These are phyloP conservation scores for Botryotinia narcissicola DNA, from an alignment of 2,329 filamentous ascomycete genomes.

Conservation along the genomic window DNA sequence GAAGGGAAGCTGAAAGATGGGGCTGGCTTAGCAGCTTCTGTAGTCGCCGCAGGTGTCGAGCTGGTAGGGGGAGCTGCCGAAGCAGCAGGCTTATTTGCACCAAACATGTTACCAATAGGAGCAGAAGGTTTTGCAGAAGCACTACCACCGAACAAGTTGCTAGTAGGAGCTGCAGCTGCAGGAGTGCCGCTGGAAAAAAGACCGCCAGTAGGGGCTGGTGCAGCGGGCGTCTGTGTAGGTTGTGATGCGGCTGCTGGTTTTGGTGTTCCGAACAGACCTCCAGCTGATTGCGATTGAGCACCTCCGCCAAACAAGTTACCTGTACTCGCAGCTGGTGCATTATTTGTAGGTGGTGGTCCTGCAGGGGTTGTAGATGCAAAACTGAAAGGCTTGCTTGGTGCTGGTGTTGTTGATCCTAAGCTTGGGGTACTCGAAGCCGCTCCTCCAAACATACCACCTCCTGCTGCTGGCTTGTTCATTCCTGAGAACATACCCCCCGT, in stretches of 20 bases:
- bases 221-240: conserved; percentile 14
- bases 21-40: conserved; percentile 25
- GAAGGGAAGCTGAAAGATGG: conserved; percentile 27
- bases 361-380: conserved; percentile 35
- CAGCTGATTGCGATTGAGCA: conserved; percentile 11
- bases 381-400: conserved; percentile 28
- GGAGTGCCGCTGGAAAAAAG: conserved; percentile 14
- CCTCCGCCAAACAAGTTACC: conserved; percentile 27
- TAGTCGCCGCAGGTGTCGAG: conserved; percentile 22
- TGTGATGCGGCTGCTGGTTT: conserved; percentile 15
- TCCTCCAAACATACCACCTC: conserved; percentile 18
- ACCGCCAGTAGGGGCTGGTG: conserved; percentile 6
- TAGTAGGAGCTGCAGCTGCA: conserved; percentile 14
- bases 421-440: conserved; percentile 33
- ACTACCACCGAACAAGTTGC: conserved; percentile 18
- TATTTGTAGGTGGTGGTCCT: conserved; percentile 36
- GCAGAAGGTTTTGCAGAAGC: conserved; percentile 14
- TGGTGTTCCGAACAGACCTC: conserved; percentile 17
- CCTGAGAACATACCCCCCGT: conserved; percentile 11
- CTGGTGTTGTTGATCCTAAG: conserved; percentile 21
- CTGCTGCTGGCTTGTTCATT: conserved; percentile 20
- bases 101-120: conserved; percentile 5
- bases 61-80: conserved; percentile 18
- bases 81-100: conserved; percentile 18
- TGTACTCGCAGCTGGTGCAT: conserved; percentile 22